phyloP scores from a whole-genome alignment of 331 rosid genomes.

The Quercus tomentella region DNA sequence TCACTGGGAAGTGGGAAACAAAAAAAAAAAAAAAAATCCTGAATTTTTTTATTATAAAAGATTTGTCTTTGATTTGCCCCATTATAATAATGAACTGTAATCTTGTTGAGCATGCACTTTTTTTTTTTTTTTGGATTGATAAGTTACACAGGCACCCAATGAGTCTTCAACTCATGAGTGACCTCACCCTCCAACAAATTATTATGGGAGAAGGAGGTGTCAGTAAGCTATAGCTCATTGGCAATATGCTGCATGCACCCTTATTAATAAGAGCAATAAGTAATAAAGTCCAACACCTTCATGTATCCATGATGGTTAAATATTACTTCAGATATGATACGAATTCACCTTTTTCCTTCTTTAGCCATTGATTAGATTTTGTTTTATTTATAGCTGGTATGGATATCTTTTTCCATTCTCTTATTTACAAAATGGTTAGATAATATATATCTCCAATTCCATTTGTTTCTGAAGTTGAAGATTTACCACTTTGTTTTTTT shows the following conservation, averaged over 20 bases:
- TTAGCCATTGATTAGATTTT: not conserved
- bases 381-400: not conserved
- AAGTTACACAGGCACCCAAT: no score
- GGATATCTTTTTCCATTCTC: not conserved
- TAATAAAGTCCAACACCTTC: not conserved
- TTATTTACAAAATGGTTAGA: not conserved
- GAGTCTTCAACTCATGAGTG: no score
- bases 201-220: no score
- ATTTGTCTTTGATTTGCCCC: not conserved
- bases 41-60: not conserved
- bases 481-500: not conserved
- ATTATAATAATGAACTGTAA: not conserved
- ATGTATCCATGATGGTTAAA: not conserved
- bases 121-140: no score
- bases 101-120: not conserved
- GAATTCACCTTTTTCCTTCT: not conserved
- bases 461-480: conserved; percentile 2
- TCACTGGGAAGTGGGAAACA: not conserved
- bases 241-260: not conserved
- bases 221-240: no score
- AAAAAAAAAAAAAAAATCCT: not conserved
- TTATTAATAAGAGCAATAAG: not conserved
- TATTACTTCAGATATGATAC: not conserved
- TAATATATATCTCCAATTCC: not conserved
- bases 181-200: no score